Evolutionary conservation across 306 rosid genomes (phyloP), one percentile per base, ranked within the genome.

Genomic region (Neltuma alba): DNA sequence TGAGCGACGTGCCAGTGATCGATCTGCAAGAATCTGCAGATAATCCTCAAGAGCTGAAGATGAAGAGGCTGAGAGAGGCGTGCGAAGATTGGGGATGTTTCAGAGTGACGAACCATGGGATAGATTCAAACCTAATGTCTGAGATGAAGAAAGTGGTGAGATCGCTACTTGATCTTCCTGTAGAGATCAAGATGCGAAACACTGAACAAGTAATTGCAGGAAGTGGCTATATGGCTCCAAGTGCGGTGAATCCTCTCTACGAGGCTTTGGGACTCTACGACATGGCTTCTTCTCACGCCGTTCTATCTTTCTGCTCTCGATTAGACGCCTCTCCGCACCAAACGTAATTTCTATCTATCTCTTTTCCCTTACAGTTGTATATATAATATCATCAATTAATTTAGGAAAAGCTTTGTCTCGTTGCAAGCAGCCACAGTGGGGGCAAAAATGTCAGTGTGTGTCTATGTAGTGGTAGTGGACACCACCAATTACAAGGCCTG

Each of bases 21-120:
- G 92, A 87, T 73, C 45, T 88, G 70, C 76, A 70, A 14, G 65
- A 84, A 3, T 45, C 88, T 41, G 76, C 75, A 21, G 85, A 84
- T 4, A 0, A 20, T 7, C 30, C 25, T n/a, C 45, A 0, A 6
- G 91, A 55, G 27, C 15, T 18, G 58, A 50, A 20, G 20, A 44
- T 0, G 60, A 54, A 50, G 9, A 50, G 21, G 28, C 27, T 57
- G 15, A 57, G 63, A 23, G 63, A 57, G 12, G 63, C 63, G 30
- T 57, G 63, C 14, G 33, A 57, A 16, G 63, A 57, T 2, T 57
- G 63, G 63, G 63, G 63, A 23, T 57, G 63, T 57, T 57, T 57
- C 63, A 25, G 63, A 57, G 1, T 57, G 33, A 57, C 1, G 31
- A 25, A 57, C 14, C 33, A 25, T 25, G 16, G 7, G 0, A 23